Evolutionary conservation across 75 land plant genomes (phyloP), one percentile per base, ranked within the genome.

Genomic region (Sequoiadendron giganteum): DNA sequence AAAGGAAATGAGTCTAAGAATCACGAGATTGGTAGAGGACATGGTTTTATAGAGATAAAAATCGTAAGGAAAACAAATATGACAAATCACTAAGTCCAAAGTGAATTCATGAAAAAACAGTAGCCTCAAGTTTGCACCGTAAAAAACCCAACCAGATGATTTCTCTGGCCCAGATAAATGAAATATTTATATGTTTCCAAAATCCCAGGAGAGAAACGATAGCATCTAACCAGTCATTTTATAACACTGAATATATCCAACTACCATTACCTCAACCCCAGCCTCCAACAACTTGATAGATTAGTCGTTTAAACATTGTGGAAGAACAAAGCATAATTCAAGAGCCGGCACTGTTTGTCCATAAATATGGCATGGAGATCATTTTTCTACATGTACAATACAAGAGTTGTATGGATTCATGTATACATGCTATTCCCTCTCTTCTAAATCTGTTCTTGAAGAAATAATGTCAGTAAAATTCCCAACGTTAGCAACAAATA

Each of bases 401-500:
- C 34, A 72, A 72, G 7, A 6, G 13, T 10, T 72, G 36, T 72
- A 32, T n/a, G 76, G 36, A 72, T 72, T 72, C 76, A 72, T 72
- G 13, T 72, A 32, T n/a, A 72, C 28, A 72, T 32, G 34, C 32
- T 81, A 81, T n/a, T 81, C 83, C 47, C 47, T 85, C 61, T 85
- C 86, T 55, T 52, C 61, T n/a, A 55, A 36, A 61, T 28, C 79
- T 39, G 93, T 85, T 25, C 86, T 89, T 4, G 89, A 72, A 80
- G 88, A 90, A 52, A 77, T 21, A 18, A 92, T 45, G 52, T 86
- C 91, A 13, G 93, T 90, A 86, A 91, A 91, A 80, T 89, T 93
- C 47, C 94, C 96, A 39, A 96, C 90, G 85, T 96, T 93, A 36
- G 98, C 95, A 15, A 96, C 92, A 90, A 96, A 96, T 21, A 96